phyloP scores from a whole-genome alignment of 345 rosid species.

The Nephelium lappaceum region DNA sequence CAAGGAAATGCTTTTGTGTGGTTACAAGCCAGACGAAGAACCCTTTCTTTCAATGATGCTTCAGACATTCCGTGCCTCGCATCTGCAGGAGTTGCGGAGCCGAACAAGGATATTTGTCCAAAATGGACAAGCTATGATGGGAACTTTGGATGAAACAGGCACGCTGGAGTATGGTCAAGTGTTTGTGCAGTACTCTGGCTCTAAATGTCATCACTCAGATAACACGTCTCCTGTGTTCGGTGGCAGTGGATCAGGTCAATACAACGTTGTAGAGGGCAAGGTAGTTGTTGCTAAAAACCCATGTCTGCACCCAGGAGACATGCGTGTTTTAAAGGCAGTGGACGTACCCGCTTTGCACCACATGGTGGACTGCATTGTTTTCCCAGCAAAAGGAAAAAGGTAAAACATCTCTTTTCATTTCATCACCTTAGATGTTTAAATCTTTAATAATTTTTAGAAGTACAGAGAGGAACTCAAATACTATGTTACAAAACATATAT shows the following conservation, averaged over 20 bases:
- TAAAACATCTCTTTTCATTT: constrained; percentile 8
- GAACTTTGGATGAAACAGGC: constrained; percentile 48
- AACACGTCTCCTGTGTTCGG: not conserved
- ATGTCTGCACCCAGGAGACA: constrained; percentile 55
- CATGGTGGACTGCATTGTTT: constrained; percentile 57
- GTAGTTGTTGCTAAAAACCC: constrained; percentile 52
- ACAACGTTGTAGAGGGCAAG: constrained; percentile 23
- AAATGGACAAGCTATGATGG: constrained; percentile 53
- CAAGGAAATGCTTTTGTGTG: constrained; percentile 49
- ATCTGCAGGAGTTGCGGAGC: constrained; percentile 39
- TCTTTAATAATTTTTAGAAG: not conserved
- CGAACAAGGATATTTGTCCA: constrained; percentile 42
- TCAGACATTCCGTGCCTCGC: constrained; percentile 44
- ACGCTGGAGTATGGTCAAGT: constrained; percentile 49
- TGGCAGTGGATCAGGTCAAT: not conserved
- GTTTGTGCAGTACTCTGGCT: constrained; percentile 41
- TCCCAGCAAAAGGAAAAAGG: constrained; percentile 55
- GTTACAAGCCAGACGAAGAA: constrained; percentile 45
- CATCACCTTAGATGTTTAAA: not conserved
- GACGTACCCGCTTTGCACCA: constrained; percentile 43
- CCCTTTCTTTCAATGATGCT: constrained; percentile 59
- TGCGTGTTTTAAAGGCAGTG: constrained; percentile 42
- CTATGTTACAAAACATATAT: too few species aligned
- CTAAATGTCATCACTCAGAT: not conserved
- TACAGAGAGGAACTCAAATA: too few species aligned